Conservation (phyloP, 2,329 filamentous ascomycete species). For the Colletotrichum spaethianum region DNA sequence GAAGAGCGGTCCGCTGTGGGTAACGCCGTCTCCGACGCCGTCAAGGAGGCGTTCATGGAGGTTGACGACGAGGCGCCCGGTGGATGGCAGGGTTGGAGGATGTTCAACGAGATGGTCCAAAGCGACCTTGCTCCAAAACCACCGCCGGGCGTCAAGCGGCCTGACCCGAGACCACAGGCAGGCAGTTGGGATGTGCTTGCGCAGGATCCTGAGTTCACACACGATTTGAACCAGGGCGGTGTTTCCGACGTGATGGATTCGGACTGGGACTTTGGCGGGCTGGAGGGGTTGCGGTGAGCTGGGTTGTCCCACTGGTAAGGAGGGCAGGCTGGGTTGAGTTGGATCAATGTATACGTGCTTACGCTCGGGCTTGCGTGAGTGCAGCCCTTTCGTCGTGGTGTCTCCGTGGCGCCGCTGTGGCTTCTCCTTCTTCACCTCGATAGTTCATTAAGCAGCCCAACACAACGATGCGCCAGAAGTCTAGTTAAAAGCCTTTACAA, state of each 20-base stretch:
- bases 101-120: conserved; percentile 49
- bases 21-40: conserved; percentile 43
- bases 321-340: neutral
- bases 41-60: conserved; percentile 49
- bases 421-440: neutral
- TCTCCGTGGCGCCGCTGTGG: neutral
- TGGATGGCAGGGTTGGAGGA: conserved; percentile 48
- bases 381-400: neutral
- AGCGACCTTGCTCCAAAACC: conserved; percentile 20
- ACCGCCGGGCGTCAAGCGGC: no score
- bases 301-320: neutral
- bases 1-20: neutral
- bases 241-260: conserved; percentile 17
- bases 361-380: neutral
- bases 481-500: no score
- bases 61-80: conserved; percentile 48
- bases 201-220: neutral
- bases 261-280: conserved; percentile 33
- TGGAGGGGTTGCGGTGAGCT: conserved; percentile 4
- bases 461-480: no score
- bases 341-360: neutral
- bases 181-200: neutral
- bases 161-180: neutral
- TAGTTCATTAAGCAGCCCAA: no score
- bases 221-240: neutral